Evolutionary conservation across 768 basidiomycete species (phyloP).

Genomic region (Tricholomella constricta): DNA sequence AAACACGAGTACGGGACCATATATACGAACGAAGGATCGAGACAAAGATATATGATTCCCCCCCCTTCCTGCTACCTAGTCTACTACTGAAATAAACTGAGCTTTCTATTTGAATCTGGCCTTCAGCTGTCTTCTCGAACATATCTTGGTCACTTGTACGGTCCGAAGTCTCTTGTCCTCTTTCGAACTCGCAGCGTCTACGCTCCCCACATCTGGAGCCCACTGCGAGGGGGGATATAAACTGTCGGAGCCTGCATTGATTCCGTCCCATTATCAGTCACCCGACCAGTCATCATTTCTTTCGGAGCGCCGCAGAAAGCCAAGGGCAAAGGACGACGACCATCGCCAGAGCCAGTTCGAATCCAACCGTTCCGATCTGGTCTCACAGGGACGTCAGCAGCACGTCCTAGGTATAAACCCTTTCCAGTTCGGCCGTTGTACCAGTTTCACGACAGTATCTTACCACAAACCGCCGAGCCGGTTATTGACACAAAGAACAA

Average conservation of each 20-base stretch:
- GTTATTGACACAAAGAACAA: neutral
- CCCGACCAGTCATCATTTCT: neutral
- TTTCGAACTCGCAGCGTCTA: neutral
- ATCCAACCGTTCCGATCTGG: neutral
- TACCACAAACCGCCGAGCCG: no score
- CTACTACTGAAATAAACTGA: no score
- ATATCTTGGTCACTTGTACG: neutral
- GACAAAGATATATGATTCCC: no score
- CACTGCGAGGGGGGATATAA: neutral
- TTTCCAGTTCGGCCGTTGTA: neutral
- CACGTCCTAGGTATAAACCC: neutral
- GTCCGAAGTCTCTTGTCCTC: neutral
- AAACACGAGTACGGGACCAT: no score
- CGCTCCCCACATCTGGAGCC: constrained; percentile 2
- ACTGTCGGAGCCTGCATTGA: no score
- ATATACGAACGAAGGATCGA: no score
- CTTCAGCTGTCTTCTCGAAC: no score
- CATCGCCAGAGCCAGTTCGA: no score
- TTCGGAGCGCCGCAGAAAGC: neutral
- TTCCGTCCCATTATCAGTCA: no score
- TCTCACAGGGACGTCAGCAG: neutral
- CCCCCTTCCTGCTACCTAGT: no score
- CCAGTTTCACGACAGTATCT: neutral
- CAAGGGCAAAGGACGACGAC: neutral
- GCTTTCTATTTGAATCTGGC: no score